Conservation (phyloP, 805 yeast genomes). For the Lachancea cidri region DNA sequence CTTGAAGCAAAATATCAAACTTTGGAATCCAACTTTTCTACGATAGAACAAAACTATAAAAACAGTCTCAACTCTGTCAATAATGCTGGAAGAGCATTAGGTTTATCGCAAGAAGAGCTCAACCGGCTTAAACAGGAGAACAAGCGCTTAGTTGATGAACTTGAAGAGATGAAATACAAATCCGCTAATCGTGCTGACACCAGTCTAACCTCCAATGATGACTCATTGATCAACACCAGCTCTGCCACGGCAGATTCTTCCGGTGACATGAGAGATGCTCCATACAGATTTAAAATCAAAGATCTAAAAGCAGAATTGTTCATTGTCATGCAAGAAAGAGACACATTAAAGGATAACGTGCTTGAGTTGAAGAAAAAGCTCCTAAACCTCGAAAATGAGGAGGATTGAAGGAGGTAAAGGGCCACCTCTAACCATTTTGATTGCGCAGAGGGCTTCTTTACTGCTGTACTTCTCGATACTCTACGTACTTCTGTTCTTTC, state of each 20-base stretch:
- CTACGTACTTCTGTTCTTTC: too few relatives aligned
- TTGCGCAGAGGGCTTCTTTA: background rate
- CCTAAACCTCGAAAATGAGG: conserved; percentile 13
- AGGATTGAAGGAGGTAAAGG: conserved; percentile 6
- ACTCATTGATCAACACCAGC: conserved; percentile 10
- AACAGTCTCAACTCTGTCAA: conserved; percentile 67
- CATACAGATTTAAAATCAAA: conserved; percentile 68
- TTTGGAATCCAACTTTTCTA: conserved; percentile 28
- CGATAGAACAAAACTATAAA: conserved; percentile 60
- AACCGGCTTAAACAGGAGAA: conserved; percentile 52
- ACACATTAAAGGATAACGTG: conserved; percentile 62
- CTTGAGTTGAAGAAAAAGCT: conserved; percentile 55
- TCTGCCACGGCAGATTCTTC: conserved; percentile 18
- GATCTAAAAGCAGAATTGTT: conserved; percentile 82
- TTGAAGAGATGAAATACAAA: conserved; percentile 60
- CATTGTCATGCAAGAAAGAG: conserved; percentile 78
- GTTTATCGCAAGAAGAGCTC: conserved; percentile 67
- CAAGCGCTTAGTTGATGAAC: conserved; percentile 53
- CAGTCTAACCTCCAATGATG: conserved; percentile 24
- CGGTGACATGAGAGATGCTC: conserved; percentile 38
- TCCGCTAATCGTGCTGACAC: conserved; percentile 13
- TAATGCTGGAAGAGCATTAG: conserved; percentile 71
- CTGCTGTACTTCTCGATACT: too few relatives aligned
- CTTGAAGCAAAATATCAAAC: conserved; percentile 28
- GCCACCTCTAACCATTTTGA: too few relatives aligned